Conservation (phyloP, 495 filamentous ascomycete genomes). For the Parathielavia hyrcaniae region DNA sequence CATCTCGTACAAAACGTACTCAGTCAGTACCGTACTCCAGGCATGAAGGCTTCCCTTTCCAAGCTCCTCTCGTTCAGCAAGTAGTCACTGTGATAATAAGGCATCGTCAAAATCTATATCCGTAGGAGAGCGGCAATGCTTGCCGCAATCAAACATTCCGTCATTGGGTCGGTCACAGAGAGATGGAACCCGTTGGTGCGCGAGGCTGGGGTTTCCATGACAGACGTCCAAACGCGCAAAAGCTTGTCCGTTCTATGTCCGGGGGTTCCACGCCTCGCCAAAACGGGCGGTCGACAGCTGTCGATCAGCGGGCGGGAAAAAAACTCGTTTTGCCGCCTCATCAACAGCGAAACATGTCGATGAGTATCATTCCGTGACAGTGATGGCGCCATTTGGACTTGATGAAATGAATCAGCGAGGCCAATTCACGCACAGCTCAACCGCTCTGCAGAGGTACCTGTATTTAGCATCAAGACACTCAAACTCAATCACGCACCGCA, state of each 20-base stretch:
- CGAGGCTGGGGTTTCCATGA: constrained; percentile 22
- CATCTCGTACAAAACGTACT: neutral
- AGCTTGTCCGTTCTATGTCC: constrained; percentile 27
- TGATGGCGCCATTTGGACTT: neutral
- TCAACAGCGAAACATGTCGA: neutral
- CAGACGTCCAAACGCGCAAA: constrained; percentile 21
- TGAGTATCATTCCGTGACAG: neutral
- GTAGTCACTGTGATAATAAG: no score
- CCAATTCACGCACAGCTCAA: neutral
- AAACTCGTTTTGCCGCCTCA: neutral
- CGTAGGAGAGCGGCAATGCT: constrained; percentile 13
- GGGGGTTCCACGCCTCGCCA: constrained; percentile 14
- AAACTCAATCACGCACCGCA: neutral
- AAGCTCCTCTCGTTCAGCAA: constrained; percentile 6
- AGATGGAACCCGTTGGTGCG: constrained; percentile 22
- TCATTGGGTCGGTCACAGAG: constrained; percentile 17
- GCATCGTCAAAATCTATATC: neutral
- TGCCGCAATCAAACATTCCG: neutral
- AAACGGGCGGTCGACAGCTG: neutral
- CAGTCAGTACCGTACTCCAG: neutral
- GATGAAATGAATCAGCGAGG: neutral
- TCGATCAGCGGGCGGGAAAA: neutral
- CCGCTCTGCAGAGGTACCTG: neutral
- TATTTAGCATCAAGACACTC: neutral
- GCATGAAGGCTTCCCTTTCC: constrained; percentile 6